Evolutionary conservation across 1,284 basidiomycete species (phyloP).

Genomic region (Trichosporon ovoides): DNA sequence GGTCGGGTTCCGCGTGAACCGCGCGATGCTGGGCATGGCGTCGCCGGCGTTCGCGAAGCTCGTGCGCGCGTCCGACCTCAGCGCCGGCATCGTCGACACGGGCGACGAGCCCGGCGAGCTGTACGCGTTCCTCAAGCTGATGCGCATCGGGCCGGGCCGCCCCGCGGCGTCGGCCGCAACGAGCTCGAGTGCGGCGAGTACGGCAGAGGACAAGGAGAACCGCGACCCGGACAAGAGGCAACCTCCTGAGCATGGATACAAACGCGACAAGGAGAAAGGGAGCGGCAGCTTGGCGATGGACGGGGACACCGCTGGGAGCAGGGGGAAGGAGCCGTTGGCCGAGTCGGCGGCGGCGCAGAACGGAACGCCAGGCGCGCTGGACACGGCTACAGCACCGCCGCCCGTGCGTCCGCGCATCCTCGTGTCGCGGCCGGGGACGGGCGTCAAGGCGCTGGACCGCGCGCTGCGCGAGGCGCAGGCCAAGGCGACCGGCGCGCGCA

Average conservation of each 20-base stretch:
- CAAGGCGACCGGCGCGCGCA: neutral
- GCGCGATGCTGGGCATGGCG: constrained; percentile 19
- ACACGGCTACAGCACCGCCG: neutral
- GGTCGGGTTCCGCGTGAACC: constrained; percentile 18
- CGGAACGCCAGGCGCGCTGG: no score
- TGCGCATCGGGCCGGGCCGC: neutral
- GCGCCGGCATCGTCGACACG: neutral
- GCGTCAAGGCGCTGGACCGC: neutral
- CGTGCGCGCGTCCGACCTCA: neutral
- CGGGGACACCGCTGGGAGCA: no score
- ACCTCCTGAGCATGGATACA: no score
- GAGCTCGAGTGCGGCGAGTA: neutral
- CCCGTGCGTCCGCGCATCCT: neutral
- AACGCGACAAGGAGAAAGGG: no score
- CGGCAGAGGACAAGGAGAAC: no score
- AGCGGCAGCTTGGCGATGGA: no score
- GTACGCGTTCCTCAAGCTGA: constrained; percentile 1
- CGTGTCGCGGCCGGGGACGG: neutral
- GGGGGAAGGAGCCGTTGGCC: neutral
- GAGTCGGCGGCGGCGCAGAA: neutral
- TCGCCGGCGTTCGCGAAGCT: constrained; percentile 3
- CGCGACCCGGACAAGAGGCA: no score
- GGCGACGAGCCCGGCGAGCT: neutral
- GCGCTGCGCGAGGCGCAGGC: neutral
- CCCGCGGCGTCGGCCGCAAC: neutral